Base-by-base conservation (phyloP, 2,329 filamentous ascomycete genomes). In the Cercospora beticola region DNA sequence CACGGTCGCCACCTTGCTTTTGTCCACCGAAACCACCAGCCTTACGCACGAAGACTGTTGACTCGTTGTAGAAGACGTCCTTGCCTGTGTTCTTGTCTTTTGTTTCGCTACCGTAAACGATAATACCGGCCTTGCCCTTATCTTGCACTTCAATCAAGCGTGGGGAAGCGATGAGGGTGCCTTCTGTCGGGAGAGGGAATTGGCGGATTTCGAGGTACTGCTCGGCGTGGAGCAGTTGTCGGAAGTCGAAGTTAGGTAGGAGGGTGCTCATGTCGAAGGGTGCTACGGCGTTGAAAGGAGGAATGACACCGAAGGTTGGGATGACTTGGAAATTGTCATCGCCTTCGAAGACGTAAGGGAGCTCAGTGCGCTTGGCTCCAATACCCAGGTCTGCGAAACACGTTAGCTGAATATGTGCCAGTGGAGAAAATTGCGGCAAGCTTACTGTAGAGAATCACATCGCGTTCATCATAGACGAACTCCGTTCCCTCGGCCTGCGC, bases 171-270 rank as follows among this genome's bases (percentile, higher is more conserved):
- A 92, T 81, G 61, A 97, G 89, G 67, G 88, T 90, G 62, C 87
- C 93, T 65, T 89, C 87, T 33, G 94, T 97, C 40, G 94, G 94
- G 76, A 98, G 91, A 49, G 95, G 95, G 84, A 89, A 96, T 81
- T 94, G 93, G 79, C 90, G 89, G 77, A 99, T 87, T 83, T 99
- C 95, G 72, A 99, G 92, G 83, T 94, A 99, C 82, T 99, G 95
- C 86, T 99, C 95, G 78, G 95, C 95, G 83, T 99, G 95, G 26
- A 99, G 90, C 62, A 99, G 89, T 93, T 97, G 97, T 93, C 97
- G 97, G 70, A 94, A 94, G 43, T 89, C 93, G 86, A 97, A 99
- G 86, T 98, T 97, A 80, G 94, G 93, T 30, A 98, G 91, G 70
- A 99, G 87, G 67, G 94, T 88, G 77, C 89, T 88, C 76, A 95